Percentiles rank a stretch among this genome's conserved stretches.
phyloP scores from a whole-genome alignment of 768 basidiomycete genomes.

The Amanita pseudoporphyria region DNA sequence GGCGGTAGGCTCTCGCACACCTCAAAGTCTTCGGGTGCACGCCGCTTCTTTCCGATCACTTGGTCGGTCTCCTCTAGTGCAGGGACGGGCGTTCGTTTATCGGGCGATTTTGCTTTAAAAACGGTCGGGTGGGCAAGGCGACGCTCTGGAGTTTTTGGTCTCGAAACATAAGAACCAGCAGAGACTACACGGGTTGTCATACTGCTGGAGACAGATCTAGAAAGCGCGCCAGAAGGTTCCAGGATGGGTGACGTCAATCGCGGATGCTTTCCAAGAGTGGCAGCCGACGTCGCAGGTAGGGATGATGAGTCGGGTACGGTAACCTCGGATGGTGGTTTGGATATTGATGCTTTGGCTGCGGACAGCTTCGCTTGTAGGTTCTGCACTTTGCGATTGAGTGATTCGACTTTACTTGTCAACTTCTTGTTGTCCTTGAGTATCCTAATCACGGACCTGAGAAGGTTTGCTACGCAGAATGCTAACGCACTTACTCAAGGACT shows the following conservation, averaged over 20 bases:
- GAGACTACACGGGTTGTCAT: slow-evolving; percentile 29
- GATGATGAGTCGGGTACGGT: slow-evolving; percentile 3
- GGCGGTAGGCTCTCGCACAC: slow-evolving; percentile 43
- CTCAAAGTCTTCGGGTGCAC: slow-evolving; percentile 72
- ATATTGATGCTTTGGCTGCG: slow-evolving; percentile 33
- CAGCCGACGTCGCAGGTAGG: slow-evolving; percentile 6
- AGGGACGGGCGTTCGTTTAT: slow-evolving; percentile 26
- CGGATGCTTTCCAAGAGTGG: slow-evolving; percentile 14
- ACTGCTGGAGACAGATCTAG: slow-evolving; percentile 12
- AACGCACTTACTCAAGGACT: slow-evolving; percentile 55
- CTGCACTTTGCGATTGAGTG: slow-evolving; percentile 63
- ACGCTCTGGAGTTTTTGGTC: slow-evolving; percentile 48
- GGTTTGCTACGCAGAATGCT: background rate
- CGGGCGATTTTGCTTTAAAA: slow-evolving; percentile 46
- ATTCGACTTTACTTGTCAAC: slow-evolving; percentile 57
- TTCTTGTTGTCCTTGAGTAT: slow-evolving; percentile 78
- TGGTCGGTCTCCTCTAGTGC: background rate
- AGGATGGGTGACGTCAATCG: slow-evolving; percentile 20
- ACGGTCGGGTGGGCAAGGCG: slow-evolving; percentile 27
- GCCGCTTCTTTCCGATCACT: slow-evolving; percentile 56
- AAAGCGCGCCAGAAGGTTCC: slow-evolving; percentile 11
- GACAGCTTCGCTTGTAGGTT: slow-evolving; percentile 59
- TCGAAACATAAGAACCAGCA: slow-evolving; percentile 30
- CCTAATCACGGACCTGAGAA: slow-evolving; percentile 26
- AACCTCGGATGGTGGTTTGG: slow-evolving; percentile 4